Percentiles rank a stretch among this genome's conserved stretches.
phyloP scores from a whole-genome alignment of 2,329 filamentous ascomycete species.

The Stachybotrys chlorohalonatus region DNA sequence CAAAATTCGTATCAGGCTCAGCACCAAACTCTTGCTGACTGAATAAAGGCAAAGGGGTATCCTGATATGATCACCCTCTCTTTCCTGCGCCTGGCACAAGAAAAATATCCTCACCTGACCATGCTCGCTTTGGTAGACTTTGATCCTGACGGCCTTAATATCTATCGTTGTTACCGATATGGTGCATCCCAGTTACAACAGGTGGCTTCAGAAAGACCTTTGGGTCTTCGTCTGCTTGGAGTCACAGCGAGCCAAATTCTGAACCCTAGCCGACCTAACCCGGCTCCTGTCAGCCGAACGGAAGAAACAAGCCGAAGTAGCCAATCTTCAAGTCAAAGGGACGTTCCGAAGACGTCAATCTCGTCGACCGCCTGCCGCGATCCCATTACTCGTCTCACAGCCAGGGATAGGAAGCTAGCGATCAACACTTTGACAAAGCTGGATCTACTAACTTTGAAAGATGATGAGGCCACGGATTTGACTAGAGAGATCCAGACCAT shows the following conservation, averaged over 20 bases:
- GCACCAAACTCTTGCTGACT: not conserved
- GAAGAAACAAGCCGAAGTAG: not conserved
- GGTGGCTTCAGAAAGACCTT: constrained; percentile 42
- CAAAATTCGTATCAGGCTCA: not conserved
- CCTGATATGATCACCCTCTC: constrained; percentile 63
- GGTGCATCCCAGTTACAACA: constrained; percentile 56
- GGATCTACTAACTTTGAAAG: constrained; percentile 12
- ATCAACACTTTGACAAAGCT: constrained; percentile 39
- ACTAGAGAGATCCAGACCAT: constrained; percentile 58
- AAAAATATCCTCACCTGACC: constrained; percentile 37
- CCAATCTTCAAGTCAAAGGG: constrained; percentile 3
- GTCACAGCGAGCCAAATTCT: constrained; percentile 35
- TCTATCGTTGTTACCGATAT: constrained; percentile 64
- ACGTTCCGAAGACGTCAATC: constrained; percentile 6
- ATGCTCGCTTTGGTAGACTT: constrained; percentile 62
- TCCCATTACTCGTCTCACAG: constrained; percentile 32
- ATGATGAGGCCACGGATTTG: constrained; percentile 27
- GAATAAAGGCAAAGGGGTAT: constrained; percentile 65
- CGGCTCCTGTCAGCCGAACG: not conserved
- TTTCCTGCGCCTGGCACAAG: constrained; percentile 49
- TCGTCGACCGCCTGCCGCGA: constrained; percentile 17
- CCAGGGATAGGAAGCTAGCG: constrained; percentile 50
- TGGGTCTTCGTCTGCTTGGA: constrained; percentile 56
- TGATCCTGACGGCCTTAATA: constrained; percentile 68
- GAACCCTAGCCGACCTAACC: not conserved